phyloP scores from a whole-genome alignment of 1,284 basidiomycete genomes.

The Ustilago xerochloae region DNA sequence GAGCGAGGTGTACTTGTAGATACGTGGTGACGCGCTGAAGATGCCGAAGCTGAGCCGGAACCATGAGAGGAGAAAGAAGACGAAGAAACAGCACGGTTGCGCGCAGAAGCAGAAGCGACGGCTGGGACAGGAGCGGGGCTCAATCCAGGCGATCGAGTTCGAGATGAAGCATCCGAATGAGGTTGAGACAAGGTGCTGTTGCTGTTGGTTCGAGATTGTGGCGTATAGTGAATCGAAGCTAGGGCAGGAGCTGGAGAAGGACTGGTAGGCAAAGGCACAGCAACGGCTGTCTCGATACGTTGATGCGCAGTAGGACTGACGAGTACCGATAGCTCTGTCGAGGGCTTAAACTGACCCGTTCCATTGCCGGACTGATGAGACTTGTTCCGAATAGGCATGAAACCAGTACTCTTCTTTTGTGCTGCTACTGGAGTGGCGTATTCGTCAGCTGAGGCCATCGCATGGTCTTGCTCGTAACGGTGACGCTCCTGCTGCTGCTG shows the following conservation, averaged over 20 bases:
- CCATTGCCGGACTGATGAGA: slow-evolving; percentile 4
- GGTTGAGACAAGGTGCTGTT: slow-evolving; percentile 16
- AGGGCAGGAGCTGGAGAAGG: slow-evolving; percentile 22
- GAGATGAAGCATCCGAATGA: slow-evolving; percentile 11
- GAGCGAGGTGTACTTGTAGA: slow-evolving; percentile 5
- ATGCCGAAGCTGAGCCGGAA: slow-evolving; percentile 17
- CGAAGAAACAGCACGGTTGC: slow-evolving; percentile 33
- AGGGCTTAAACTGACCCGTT: slow-evolving; percentile 7
- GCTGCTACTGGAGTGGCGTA: slow-evolving; percentile 26
- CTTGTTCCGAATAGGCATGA: slow-evolving; percentile 34
- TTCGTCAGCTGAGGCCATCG: slow-evolving; percentile 10
- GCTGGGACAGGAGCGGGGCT: slow-evolving; percentile 14
- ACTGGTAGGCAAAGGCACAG: slow-evolving; percentile 40
- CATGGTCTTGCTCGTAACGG: neutral
- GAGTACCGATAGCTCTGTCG: slow-evolving; percentile 24
- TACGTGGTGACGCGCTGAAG: slow-evolving; percentile 13
- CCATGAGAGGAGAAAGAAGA: slow-evolving; percentile 44
- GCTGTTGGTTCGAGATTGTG: slow-evolving; percentile 16
- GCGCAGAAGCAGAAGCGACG: neutral
- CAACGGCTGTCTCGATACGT: slow-evolving; percentile 31
- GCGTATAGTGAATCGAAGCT: slow-evolving; percentile 2
- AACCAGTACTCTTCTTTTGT: slow-evolving; percentile 22
- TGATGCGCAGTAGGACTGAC: slow-evolving; percentile 37
- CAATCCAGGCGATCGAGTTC: slow-evolving; percentile 25
- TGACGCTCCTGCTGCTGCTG: slow-evolving; percentile 23